phyloP scores from a whole-genome alignment of 331 rosid genomes.

The Quercus lobata region DNA sequence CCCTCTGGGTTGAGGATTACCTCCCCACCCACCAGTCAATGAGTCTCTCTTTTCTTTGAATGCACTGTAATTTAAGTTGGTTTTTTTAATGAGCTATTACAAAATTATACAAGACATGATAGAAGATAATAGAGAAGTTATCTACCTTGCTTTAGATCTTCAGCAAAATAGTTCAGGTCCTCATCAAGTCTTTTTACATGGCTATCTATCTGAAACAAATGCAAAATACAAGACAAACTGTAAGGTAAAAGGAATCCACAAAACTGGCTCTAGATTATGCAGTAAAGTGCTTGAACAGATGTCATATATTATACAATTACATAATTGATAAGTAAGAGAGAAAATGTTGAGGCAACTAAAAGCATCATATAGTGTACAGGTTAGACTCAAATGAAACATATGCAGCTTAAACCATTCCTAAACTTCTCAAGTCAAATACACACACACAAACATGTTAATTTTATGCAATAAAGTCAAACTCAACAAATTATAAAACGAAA shows the following conservation, averaged over 20 bases:
- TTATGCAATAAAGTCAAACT: no score
- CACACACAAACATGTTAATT: no score
- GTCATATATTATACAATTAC: not conserved
- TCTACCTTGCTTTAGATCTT: conserved; percentile 95
- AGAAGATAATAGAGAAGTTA: conserved; percentile 18
- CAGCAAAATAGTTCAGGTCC: conserved; percentile 86
- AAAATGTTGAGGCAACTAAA: not conserved
- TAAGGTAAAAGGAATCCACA: conserved; percentile 5
- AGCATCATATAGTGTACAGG: not conserved
- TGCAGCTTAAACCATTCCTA: not conserved
- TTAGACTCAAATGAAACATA: not conserved
- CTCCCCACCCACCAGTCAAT: no score
- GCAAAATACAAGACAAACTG: conserved; percentile 24
- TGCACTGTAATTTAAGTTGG: no score
- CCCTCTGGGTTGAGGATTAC: no score
- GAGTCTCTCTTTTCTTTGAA: no score
- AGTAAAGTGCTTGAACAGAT: not conserved
- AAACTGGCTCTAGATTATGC: conserved; percentile 6
- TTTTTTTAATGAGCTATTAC: no score
- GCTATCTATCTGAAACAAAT: conserved; percentile 79
- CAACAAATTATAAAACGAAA: no score
- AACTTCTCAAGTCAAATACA: no score
- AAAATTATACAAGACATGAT: not conserved
- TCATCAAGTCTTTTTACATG: conserved; percentile 92
- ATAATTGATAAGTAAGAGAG: not conserved